Base-by-base conservation (phyloP, 495 filamentous ascomycete genomes). In the Penicillium antarcticum region DNA sequence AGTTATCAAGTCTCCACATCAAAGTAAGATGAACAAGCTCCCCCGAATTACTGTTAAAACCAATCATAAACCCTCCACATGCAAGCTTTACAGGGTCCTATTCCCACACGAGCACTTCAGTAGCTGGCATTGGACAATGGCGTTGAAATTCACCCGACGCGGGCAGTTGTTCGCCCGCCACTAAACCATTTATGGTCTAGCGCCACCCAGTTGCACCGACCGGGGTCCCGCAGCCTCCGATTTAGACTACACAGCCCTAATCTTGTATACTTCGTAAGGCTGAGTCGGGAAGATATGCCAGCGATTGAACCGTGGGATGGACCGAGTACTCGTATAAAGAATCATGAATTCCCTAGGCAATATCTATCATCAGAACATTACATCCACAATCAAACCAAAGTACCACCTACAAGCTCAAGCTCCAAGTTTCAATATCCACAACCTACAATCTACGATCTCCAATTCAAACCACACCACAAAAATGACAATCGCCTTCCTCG, bases 401-500 rank as follows among this genome's bases (percentile, higher is more conserved):
- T 7, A 29, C 5, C 26, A 29, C 26, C 24, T 7, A 29, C 24
- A 5, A 8, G 5, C 5, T 23, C 24, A 5, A 8, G 3, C 24
- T 29, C 24, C 26, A 29, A 29, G 6, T 9, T 9, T 23, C 21
- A 23, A 4, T 23, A 26, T 7, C 13, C 9, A 23, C 21, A 41
- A 23, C 9, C 23, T 10, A 14, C n/a, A n/a, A n/a, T n/a, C n/a
- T n/a, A n/a, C n/a, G n/a, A n/a, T n/a, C n/a, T 7, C 23, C n/a
- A n/a, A 9, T 16, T 1, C 13, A 42, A 26, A 37, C 1, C 24
- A 17, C 39, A 21, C n/a, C 14, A 23, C 3, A 13, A 33, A 51
- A 57, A 42, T 53, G 45, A 14, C 38, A 39, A 57, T 77, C 31
- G 70, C 70, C 33, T 77, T 77, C 61, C 69, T 75, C 53, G 73